Percentiles rank a stretch among this genome's conserved stretches.
These are phyloP conservation scores for Globisporangium megalacanthum DNA, from an alignment of 352 stramenopile species.

Conservation along the genomic window DNA sequence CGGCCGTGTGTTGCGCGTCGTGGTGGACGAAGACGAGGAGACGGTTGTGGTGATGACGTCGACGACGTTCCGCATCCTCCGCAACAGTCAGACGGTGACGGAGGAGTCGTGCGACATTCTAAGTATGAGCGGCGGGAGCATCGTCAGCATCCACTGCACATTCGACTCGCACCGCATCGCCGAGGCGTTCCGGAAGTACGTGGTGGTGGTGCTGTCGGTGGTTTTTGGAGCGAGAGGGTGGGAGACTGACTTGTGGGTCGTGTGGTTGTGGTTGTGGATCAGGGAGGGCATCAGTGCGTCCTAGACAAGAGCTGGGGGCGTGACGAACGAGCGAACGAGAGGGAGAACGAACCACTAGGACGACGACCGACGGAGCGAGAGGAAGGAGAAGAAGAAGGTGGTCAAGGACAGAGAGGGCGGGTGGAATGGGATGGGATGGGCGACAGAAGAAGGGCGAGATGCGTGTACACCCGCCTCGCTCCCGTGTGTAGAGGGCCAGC, in stretches of 20 bases:
- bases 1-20: constrained; percentile 75
- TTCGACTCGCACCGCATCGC: constrained; percentile 85
- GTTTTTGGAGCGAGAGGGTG: constrained; percentile 5
- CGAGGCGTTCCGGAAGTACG: constrained; percentile 81
- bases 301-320: constrained; percentile 19
- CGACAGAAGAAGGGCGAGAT: neutral
- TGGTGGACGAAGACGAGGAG: constrained; percentile 82
- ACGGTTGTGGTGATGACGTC: constrained; percentile 86
- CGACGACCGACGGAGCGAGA: neutral
- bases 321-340: neutral
- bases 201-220: constrained; percentile 1
- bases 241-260: neutral
- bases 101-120: constrained; percentile 86
- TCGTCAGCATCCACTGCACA: constrained; percentile 84
- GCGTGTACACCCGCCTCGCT: neutral
- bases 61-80: constrained; percentile 82
- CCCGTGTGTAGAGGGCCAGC: neutral
- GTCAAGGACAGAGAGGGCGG: neutral
- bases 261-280: neutral
- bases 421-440: no score
- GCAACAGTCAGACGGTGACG: constrained; percentile 82
- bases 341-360: neutral
- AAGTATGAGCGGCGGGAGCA: constrained; percentile 61
- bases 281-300: constrained; percentile 77
- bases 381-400: neutral